phyloP scores from a whole-genome alignment of 306 rosid genomes.

The Sesbania bispinosa region DNA sequence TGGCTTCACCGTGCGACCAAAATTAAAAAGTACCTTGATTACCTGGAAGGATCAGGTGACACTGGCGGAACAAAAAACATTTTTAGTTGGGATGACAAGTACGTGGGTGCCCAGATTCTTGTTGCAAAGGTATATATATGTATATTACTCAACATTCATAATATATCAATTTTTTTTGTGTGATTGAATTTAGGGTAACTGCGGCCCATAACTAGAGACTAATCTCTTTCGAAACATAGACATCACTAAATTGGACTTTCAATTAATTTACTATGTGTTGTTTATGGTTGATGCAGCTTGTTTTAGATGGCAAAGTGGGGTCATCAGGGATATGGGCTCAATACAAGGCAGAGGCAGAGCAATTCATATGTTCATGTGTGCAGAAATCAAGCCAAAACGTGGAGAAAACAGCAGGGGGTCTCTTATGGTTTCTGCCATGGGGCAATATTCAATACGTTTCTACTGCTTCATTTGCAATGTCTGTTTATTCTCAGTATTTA shows the following conservation, averaged over 20 bases:
- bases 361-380: slow-evolving; percentile 49
- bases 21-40: slow-evolving; percentile 32
- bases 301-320: slow-evolving; percentile 39
- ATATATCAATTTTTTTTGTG: too few species aligned
- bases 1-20: slow-evolving; percentile 59
- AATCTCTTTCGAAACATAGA: too few species aligned
- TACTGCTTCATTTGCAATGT: slow-evolving; percentile 42
- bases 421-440: slow-evolving; percentile 51
- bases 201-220: too few species aligned
- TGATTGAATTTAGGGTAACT: too few species aligned
- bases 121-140: slow-evolving; percentile 40
- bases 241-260: too few species aligned
- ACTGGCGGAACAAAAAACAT: slow-evolving; percentile 40
- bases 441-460: slow-evolving; percentile 51
- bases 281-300: slow-evolving; percentile 54
- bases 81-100: slow-evolving; percentile 74
- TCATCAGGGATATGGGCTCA: slow-evolving; percentile 37
- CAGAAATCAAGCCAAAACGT: slow-evolving; percentile 42
- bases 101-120: slow-evolving; percentile 46
- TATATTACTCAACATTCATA: background rate
- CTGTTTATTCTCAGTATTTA: slow-evolving; percentile 44
- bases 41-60: background rate
- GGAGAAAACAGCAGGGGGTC: slow-evolving; percentile 42
- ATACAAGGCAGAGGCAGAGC: slow-evolving; percentile 47
- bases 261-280: too few species aligned